Conservation (phyloP, 1,284 basidiomycete species). For the Cryptococcus sp. region DNA sequence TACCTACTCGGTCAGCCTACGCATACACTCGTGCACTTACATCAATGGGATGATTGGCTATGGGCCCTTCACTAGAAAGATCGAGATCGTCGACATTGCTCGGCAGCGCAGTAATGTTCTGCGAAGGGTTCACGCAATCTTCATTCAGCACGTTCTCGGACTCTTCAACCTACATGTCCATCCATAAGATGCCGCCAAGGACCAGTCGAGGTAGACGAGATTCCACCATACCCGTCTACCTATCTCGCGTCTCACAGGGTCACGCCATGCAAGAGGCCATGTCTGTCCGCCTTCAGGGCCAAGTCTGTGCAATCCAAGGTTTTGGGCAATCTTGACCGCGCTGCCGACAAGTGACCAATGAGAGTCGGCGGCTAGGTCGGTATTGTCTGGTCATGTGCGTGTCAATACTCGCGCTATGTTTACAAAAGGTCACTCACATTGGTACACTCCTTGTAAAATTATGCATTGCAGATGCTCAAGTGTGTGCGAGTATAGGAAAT, state of each 20-base stretch:
- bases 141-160: neutral
- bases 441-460: constrained; percentile 15
- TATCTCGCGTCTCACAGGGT: constrained; percentile 20
- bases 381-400: constrained; percentile 3
- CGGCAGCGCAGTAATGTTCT: constrained; percentile 27
- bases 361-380: constrained; percentile 13
- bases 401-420: neutral
- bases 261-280: constrained; percentile 22
- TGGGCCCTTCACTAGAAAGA: neutral
- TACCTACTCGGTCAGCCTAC: neutral
- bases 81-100: constrained; percentile 24
- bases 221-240: constrained; percentile 31
- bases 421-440: constrained; percentile 6
- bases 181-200: constrained; percentile 17
- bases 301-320: constrained; percentile 29
- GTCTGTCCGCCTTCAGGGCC: constrained; percentile 19
- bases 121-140: constrained; percentile 27
- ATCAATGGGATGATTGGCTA: neutral
- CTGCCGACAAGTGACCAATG: constrained; percentile 17
- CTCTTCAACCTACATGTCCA: constrained; percentile 3
- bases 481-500: constrained; percentile 12
- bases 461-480: constrained; percentile 17
- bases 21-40: neutral
- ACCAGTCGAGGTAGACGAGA: constrained; percentile 29
- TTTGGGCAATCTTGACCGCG: constrained; percentile 32